Percentiles rank a stretch among this genome's conserved stretches.
These are phyloP conservation scores for Verticillium dahliae DNA, from an alignment of 2,329 filamentous ascomycete genomes.

Conservation along the genomic window DNA sequence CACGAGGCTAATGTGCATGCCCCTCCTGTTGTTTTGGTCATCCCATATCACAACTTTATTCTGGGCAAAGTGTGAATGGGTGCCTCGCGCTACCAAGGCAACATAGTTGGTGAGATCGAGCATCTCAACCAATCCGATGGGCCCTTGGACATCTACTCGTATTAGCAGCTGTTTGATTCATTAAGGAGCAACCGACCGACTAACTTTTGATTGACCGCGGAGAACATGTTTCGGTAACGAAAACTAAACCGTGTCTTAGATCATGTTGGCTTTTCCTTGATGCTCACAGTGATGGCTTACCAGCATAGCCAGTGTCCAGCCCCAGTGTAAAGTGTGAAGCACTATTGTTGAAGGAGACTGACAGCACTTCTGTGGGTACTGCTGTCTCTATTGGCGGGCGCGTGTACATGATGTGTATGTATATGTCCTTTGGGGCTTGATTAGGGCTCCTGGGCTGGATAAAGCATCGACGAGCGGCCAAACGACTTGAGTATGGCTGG, in stretches of 20 bases:
- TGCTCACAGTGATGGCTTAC: constrained; percentile 41
- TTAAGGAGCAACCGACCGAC: background rate
- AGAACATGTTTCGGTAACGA: constrained; percentile 65
- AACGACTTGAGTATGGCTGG: background rate
- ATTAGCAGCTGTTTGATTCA: background rate
- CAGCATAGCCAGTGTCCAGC: constrained; percentile 73
- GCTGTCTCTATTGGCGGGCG: constrained; percentile 77
- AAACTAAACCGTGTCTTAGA: constrained; percentile 42
- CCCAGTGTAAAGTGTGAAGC: constrained; percentile 82
- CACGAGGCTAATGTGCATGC: constrained; percentile 73
- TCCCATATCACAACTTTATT: constrained; percentile 95
- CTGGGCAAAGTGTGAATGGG: constrained; percentile 75
- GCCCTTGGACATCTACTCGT: constrained; percentile 65
- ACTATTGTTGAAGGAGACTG: constrained; percentile 79
- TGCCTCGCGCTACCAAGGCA: constrained; percentile 83
- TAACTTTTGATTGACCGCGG: constrained; percentile 24
- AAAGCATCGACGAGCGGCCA: background rate
- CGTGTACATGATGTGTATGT: constrained; percentile 65
- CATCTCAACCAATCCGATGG: constrained; percentile 79
- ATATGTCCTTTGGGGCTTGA: background rate
- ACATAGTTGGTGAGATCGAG: constrained; percentile 81
- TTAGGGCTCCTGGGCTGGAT: background rate
- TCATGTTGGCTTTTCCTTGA: background rate
- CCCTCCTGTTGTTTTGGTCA: constrained; percentile 65
- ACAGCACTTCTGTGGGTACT: constrained; percentile 68